A percentile compares a stretch with the other conserved stretches of the same genome.
Conservation (phyloP, 1,139 yeast species). For the Nakaseomyces nivariensis region DNA sequence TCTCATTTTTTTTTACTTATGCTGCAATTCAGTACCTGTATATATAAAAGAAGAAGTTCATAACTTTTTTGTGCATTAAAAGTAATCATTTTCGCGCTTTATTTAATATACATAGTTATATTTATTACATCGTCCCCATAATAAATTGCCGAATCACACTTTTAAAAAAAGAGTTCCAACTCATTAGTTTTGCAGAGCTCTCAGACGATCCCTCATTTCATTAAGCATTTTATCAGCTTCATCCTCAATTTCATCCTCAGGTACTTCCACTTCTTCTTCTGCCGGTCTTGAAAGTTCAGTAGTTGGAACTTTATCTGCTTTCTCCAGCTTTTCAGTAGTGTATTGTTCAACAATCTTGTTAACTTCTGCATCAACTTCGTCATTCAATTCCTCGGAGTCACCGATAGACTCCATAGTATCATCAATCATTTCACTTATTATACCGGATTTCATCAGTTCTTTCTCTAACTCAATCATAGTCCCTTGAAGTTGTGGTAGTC, state of each 20-base stretch:
- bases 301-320: slow-evolving; percentile 40
- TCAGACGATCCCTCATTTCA: slow-evolving; percentile 82
- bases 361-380: slow-evolving; percentile 63
- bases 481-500: slow-evolving; percentile 68
- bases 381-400: slow-evolving; percentile 59
- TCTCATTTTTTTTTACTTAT: too few relatives aligned
- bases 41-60: background rate
- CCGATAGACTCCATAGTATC: slow-evolving; percentile 71
- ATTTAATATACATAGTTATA: too few relatives aligned
- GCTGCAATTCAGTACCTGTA: background rate
- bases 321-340: slow-evolving; percentile 39
- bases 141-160: too few relatives aligned
- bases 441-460: slow-evolving; percentile 84
- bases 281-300: slow-evolving; percentile 34
- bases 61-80: too few relatives aligned
- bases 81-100: too few relatives aligned
- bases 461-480: slow-evolving; percentile 82
- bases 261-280: slow-evolving; percentile 35
- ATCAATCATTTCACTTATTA: slow-evolving; percentile 91
- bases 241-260: slow-evolving; percentile 59
- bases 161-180: too few relatives aligned
- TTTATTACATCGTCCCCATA: too few relatives aligned
- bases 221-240: slow-evolving; percentile 67
- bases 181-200: slow-evolving; percentile 63
- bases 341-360: slow-evolving; percentile 45